Base-by-base conservation (phyloP, 2,329 filamentous ascomycete genomes). In the Colletotrichum sojae region DNA sequence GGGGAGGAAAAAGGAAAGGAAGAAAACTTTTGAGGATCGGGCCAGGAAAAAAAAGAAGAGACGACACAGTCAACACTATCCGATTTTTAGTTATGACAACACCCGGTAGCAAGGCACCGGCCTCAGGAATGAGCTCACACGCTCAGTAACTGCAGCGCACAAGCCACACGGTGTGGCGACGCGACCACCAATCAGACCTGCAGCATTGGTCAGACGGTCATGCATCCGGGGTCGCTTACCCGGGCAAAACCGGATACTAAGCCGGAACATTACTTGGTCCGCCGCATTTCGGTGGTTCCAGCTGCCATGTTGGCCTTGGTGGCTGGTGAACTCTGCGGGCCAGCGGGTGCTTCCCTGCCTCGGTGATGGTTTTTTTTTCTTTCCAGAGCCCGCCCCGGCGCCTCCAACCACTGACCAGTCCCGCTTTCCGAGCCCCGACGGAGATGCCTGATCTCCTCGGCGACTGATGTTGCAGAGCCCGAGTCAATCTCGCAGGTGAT, bases 21-120 rank as follows among this genome's bases (percentile, higher is more conserved):
- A 70, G 72, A 75, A 71, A 73, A 68, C 48, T 72, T 72, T 71
- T 67, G 65, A 64, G 67, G 72, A 74, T 56, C 62, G 67, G 71
- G 69, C 67, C 63, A 68, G 72, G 60, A 73, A 70, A 74, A 73
- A 36, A 65, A 71, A 71, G 74, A 74, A 73, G 73, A 74, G 74
- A 67, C 69, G 70, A 71, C 67, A 73, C 73, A 67, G 57, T 63
- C 55, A 67, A 70, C 69, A 71, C 67, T 70, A 73, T 73, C 79
- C 79, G 79, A 75, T 73, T 79, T 81, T 81, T 77, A 61, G 82
- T 81, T 80, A 82, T 81, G 80, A 76, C 79, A 82, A 81, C 78
- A 76, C 75, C 74, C 67, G 70, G 70, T 69, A 71, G 69, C 59
- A 57, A 61, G 64, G 66, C 31, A 62, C 51, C 45, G 53, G n/a